A percentile compares a stretch with the other conserved stretches of the same genome.
These are phyloP conservation scores for Carex arenaria DNA, from an alignment of 202 grass and related monocot species.

Conservation along the genomic window DNA sequence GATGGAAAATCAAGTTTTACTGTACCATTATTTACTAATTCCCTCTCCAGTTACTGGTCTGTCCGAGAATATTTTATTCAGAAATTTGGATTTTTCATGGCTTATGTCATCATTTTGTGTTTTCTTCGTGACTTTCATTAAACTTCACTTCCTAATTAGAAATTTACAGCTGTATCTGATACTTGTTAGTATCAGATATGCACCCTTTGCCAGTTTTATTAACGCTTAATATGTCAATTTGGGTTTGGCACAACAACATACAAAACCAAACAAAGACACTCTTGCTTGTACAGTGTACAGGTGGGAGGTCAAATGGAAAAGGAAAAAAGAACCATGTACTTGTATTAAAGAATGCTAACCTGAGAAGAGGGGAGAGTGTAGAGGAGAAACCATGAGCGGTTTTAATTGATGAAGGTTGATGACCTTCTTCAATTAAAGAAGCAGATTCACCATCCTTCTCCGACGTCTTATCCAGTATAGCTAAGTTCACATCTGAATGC, in stretches of 20 bases:
- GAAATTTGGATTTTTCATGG: conserved; percentile 18
- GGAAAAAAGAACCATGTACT: not conserved
- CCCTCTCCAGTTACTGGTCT: not conserved
- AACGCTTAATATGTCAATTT: not conserved
- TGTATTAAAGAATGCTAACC: conserved; percentile 29
- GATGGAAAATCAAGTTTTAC: not conserved
- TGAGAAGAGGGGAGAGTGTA: conserved; percentile 51
- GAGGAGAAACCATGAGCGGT: conserved; percentile 44
- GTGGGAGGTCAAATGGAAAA: not conserved
- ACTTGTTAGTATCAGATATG: not conserved
- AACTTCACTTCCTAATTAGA: not conserved
- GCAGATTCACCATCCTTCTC: conserved; percentile 55
- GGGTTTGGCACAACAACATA: not conserved
- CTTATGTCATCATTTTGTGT: not conserved
- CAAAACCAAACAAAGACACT: not conserved
- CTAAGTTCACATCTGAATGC: conserved; percentile 73
- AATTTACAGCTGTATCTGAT: conserved; percentile 13
- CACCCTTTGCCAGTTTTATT: not conserved
- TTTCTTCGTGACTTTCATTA: not conserved
- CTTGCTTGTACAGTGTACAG: not conserved
- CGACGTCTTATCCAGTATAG: conserved; percentile 52
- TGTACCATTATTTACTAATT: not conserved
- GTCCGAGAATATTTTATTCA: not conserved
- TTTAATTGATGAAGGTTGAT: conserved; percentile 43
- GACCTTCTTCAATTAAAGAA: conserved; percentile 64